Evolutionary conservation across 2,329 filamentous ascomycete genomes (phyloP), one percentile per base, ranked within the genome.

Genomic region (Macrophomina phaseolina): DNA sequence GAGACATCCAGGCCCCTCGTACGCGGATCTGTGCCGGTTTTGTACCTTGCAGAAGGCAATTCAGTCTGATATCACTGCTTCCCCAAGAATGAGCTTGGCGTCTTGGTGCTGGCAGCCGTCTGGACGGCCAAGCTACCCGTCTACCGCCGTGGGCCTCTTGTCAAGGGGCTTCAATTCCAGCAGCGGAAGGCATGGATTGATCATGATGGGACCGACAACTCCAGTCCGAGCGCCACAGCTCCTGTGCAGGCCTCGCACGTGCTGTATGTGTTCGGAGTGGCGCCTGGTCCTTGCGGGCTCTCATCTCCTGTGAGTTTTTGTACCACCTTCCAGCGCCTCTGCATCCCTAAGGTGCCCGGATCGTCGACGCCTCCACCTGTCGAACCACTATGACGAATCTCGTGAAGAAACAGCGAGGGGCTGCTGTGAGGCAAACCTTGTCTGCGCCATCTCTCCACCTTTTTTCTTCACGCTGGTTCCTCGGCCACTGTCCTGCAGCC

Each of bases 41-140:
- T 66, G 64, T 66, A 61, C 64, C 64, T 66, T 66, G 64, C 64
- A 66, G 64, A 51, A 53, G 45, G 53, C 64, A 61, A 14, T 38
- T 51, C 16, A 30, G 52, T 65, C 63, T 62, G 55, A 32, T 60
- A 55, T 55, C 52, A 18, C 52, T 11, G 52, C 38, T 23, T 45
- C 32, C 36, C 32, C n/a, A 58, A 65, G 63, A 65, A 65, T 65
- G 63, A 30, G 42, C 63, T 66, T 66, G 64, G 64, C 64, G 46
- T 14, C 61, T 53, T 64, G 48, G 61, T 38, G 61, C 12, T 30
- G 58, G n/a, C 52, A 48, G 36, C 7, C 36, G 60, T 51, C 60
- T n/a, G 18, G 42, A 36, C 11, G 38, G 62, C 62, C 49, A 64
- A 64, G 62, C 38, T 16, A 38, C 46, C 52, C 23, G 55, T 9